A percentile compares a stretch with the other conserved stretches of the same genome.
Evolutionary conservation across 2,329 filamentous ascomycete species (phyloP).

Genomic region (Colletotrichum ledebouriae): DNA sequence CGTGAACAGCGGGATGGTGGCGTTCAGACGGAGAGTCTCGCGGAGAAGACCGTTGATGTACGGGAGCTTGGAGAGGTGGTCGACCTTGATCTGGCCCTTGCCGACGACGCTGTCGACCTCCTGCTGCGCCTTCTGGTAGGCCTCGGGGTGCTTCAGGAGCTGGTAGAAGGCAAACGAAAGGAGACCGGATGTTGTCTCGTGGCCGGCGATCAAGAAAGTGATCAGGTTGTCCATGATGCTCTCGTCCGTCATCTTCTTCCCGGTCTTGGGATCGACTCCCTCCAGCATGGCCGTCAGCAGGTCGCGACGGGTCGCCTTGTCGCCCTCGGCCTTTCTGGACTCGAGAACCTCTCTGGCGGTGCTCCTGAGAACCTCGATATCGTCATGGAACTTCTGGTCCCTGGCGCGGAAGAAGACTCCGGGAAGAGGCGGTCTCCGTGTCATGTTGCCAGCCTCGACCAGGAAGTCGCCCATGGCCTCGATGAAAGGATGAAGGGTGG

Average conservation of each 20-base stretch:
- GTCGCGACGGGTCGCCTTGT: slow-evolving; percentile 67
- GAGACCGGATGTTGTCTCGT: slow-evolving; percentile 78
- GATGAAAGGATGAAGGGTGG: slow-evolving; percentile 56
- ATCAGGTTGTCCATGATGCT: slow-evolving; percentile 77
- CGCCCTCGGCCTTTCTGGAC: slow-evolving; percentile 60
- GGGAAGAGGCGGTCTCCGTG: slow-evolving; percentile 60
- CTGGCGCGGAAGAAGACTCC: slow-evolving; percentile 59
- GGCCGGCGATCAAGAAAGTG: slow-evolving; percentile 76
- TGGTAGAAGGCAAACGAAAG: slow-evolving; percentile 76
- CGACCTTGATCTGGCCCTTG: slow-evolving; percentile 65
- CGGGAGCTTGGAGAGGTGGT: slow-evolving; percentile 71
- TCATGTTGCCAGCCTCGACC: slow-evolving; percentile 64
- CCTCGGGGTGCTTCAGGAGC: slow-evolving; percentile 73
- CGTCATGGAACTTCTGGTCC: slow-evolving; percentile 60
- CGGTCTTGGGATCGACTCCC: slow-evolving; percentile 73
- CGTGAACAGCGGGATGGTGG: slow-evolving; percentile 48
- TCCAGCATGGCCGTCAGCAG: slow-evolving; percentile 75
- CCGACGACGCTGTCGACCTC: slow-evolving; percentile 78
- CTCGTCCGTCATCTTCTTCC: slow-evolving; percentile 69
- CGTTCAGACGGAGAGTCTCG: slow-evolving; percentile 59
- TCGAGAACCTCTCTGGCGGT: slow-evolving; percentile 71
- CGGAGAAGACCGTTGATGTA: slow-evolving; percentile 75
- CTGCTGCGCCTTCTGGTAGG: slow-evolving; percentile 71
- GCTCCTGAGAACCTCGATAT: slow-evolving; percentile 65
- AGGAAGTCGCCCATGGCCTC: slow-evolving; percentile 73